Base-by-base conservation (phyloP, 2,329 filamentous ascomycete species). In the Mollisia scopiformis region DNA sequence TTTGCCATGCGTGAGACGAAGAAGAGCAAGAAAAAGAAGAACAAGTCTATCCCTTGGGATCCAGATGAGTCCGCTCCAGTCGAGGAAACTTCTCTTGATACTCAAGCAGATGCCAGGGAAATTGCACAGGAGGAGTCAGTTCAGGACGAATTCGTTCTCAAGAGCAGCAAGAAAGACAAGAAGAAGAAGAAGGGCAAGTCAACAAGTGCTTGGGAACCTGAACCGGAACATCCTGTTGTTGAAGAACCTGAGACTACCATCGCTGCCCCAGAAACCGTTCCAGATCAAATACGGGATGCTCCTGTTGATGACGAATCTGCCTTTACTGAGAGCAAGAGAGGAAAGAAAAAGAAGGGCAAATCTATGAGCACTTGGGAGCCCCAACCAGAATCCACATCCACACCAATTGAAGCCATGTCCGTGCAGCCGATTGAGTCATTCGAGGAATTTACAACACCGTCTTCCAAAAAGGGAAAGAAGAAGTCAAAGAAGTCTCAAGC, bases 291-390 rank as follows among this genome's bases (percentile, higher is more conserved):
- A 27, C 43, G 28, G 11, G 43, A 47, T 3, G n/a, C 25, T 47
- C 14, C 23, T 3, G 23, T 13, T 47, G 23, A 14, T 21, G 62
- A 64, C 19, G 54, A 62, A 6, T 59, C 61, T 33, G 55, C 19
- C 27, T 30, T 30, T 10, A 33, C 61, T 19, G 33, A 55, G n/a
- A 53, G 68, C 25, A 74, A 72, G 68, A 75, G 74, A 59, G 63
- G 66, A 43, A 76, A 75, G 67, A 76, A 71, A n/a, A 50, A 50
- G 47, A 51, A 51, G 37, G 50, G 43, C 21, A 59, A 62, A n/a
- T 51, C 55, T 19, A 11, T 23, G 1, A 31, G 16, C 27, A 11
- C 49, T 5, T 33, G 27, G 27, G 49, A 51, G n/a, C 49, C 27
- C 8, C 28, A 51, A 21, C 49, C 49, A 11, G 28, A 33, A n/a